Base-by-base conservation (phyloP, 768 basidiomycete genomes). In the Imleria badia region DNA sequence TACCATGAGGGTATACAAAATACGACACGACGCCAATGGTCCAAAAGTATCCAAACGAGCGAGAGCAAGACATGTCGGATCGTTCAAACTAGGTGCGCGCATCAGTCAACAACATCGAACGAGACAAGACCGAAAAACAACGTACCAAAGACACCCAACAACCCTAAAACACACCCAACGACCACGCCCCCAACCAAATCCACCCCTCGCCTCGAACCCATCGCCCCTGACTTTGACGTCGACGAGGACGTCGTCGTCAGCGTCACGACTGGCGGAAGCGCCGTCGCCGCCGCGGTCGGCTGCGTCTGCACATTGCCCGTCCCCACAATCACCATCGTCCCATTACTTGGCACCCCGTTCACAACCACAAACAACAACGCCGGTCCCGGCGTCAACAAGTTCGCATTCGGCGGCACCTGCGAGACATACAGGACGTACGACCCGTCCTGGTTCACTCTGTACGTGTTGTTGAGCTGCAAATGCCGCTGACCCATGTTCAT, bases 401-500 rank as follows among this genome's bases (percentile, higher is more conserved):
- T 88, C 11, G 94, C 76, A 72, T 90, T 93, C 0, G 92, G 89
- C 0, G 91, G 92, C 9, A 84, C 78, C 67, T 95, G 94, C 2
- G 87, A 73, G 42, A 91, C 88, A 69, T 95, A 87, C 3, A 97
- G 73, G 10, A 80, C 81, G 60, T 91, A 85, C 17, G 86, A 83
- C 19, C 89, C 87, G 58, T 94, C 84, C n/a, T 65, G 69, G 66
- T 90, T 83, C 52, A 93, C 88, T 1, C 84, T 88, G 75, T 86
- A 96, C 1, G 94, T 89, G 64, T 81, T 88, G 70, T 94, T 87
- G 50, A 97, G 82, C 73, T 95, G 85, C 53, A 95, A 63, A 51
- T 78, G 79, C 5, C 94, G 81, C 70, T 93, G 90, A 0, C 89
- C 89, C 87, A 91, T 91, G 74, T 89, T 91, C 88, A 91, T 89